phyloP scores from a whole-genome alignment of 1,284 basidiomycete species.

The Peniophora sp. region DNA sequence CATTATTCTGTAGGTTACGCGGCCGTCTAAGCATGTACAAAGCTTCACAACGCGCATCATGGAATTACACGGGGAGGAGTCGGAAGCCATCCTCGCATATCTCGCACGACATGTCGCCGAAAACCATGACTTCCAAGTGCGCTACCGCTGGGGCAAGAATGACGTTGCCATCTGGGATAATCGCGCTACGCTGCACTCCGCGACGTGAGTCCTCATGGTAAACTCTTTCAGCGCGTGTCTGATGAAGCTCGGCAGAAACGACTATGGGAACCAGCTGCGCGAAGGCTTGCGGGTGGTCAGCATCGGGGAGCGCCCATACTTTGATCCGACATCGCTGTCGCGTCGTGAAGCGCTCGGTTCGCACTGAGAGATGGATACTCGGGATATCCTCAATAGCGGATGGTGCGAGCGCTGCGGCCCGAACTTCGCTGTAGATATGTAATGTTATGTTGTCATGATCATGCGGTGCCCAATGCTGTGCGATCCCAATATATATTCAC shows the following conservation, averaged over 20 bases:
- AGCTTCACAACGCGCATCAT: slow-evolving; percentile 59
- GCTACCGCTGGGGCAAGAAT: slow-evolving; percentile 39
- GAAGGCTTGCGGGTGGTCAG: slow-evolving; percentile 54
- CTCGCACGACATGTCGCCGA: slow-evolving; percentile 39
- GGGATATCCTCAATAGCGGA: too few species aligned
- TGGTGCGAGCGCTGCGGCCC: too few species aligned
- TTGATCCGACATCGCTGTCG: slow-evolving; percentile 42
- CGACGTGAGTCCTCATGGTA: slow-evolving; percentile 26
- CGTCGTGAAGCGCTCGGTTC: slow-evolving; percentile 34
- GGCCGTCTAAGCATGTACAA: not conserved
- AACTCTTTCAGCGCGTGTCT: slow-evolving; percentile 1
- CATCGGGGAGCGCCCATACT: slow-evolving; percentile 56
- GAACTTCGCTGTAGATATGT: too few species aligned
- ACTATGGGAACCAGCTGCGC: slow-evolving; percentile 37
- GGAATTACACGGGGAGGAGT: slow-evolving; percentile 53
- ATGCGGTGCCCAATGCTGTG: too few species aligned
- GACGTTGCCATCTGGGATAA: slow-evolving; percentile 54
- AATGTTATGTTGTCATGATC: too few species aligned
- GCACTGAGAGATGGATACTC: not conserved
- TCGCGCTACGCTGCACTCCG: slow-evolving; percentile 44
- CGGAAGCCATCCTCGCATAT: slow-evolving; percentile 40
- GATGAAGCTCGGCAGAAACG: slow-evolving; percentile 27
- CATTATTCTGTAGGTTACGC: not conserved
- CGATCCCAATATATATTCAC: too few species aligned
- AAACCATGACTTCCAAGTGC: slow-evolving; percentile 59